These are phyloP conservation scores for Citrus cavaleriei DNA, from an alignment of 345 rosid genomes.

Conservation along the genomic window DNA sequence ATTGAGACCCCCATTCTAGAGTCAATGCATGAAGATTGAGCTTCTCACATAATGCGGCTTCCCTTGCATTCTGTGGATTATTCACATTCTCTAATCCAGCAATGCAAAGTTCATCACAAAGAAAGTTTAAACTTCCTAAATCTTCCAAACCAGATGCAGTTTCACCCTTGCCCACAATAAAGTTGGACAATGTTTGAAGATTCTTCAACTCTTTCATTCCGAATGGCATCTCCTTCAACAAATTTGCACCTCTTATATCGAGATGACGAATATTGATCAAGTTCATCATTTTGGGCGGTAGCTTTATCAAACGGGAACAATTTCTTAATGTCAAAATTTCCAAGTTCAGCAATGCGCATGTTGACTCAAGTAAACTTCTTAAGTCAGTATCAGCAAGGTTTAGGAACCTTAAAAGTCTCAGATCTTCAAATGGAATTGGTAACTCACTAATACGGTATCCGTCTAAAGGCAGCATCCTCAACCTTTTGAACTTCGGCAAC, in stretches of 20 bases:
- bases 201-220: not conserved
- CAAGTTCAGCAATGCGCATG: not conserved
- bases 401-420: not conserved
- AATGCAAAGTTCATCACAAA: slow-evolving; percentile 23
- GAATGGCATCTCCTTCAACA: slow-evolving; percentile 16
- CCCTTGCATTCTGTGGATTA: not conserved
- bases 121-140: slow-evolving; percentile 15
- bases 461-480: slow-evolving; percentile 17
- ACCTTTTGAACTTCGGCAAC: slow-evolving; percentile 3
- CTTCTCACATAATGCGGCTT: not conserved
- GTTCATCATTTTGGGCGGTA: slow-evolving; percentile 10
- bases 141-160: slow-evolving; percentile 3
- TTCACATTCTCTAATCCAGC: slow-evolving; percentile 3
- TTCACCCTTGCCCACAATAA: slow-evolving; percentile 17
- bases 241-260: slow-evolving; percentile 12
- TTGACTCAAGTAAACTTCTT: not conserved
- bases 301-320: slow-evolving; percentile 9
- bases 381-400: not conserved
- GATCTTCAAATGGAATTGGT: slow-evolving; percentile 2
- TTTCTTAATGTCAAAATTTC: slow-evolving; percentile 16
- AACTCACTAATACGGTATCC: not conserved
- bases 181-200: slow-evolving; percentile 13
- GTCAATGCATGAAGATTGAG: not conserved
- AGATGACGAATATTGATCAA: slow-evolving; percentile 23
- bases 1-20: not conserved